Percentiles rank a stretch among this genome's conserved stretches.
Conservation (phyloP, 805 yeast genomes). For the Suhomyces faveliae region DNA sequence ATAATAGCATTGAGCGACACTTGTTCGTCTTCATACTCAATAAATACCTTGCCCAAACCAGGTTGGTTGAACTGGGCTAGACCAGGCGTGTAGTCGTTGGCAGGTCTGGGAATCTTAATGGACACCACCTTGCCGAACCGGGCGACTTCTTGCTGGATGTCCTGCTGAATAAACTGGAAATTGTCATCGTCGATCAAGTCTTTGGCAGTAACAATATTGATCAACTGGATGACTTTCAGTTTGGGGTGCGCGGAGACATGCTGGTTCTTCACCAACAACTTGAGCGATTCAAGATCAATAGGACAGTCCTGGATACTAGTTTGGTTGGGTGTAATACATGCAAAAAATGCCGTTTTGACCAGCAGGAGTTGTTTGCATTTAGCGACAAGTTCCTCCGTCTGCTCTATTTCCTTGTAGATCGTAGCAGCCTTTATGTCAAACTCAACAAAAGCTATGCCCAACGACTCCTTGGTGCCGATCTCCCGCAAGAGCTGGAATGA, state of each 20-base stretch:
- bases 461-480: conserved; percentile 47
- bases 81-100: conserved; percentile 45
- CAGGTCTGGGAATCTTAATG: conserved; percentile 64
- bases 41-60: conserved; percentile 71
- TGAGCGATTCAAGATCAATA: conserved; percentile 37
- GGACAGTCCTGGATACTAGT: conserved; percentile 39
- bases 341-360: conserved; percentile 27
- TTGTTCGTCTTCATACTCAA: conserved; percentile 55
- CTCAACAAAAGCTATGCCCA: conserved; percentile 60
- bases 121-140: conserved; percentile 51
- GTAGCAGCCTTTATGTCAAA: conserved; percentile 21
- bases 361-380: conserved; percentile 13
- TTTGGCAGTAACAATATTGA: conserved; percentile 64
- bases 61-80: conserved; percentile 40
- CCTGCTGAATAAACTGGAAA: conserved; percentile 49
- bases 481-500: conserved; percentile 46
- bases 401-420: conserved; percentile 14
- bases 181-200: conserved; percentile 55
- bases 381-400: conserved; percentile 13
- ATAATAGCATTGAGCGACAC: conserved; percentile 56
- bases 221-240: conserved; percentile 58
- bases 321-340: conserved; percentile 29
- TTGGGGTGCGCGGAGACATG: conserved; percentile 35
- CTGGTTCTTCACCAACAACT: conserved; percentile 37
- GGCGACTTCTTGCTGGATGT: conserved; percentile 51